Percentiles rank a stretch among this genome's conserved stretches.
Evolutionary conservation across 805 yeast species (phyloP).

Genomic region (Wickerhamomyces canadensis): DNA sequence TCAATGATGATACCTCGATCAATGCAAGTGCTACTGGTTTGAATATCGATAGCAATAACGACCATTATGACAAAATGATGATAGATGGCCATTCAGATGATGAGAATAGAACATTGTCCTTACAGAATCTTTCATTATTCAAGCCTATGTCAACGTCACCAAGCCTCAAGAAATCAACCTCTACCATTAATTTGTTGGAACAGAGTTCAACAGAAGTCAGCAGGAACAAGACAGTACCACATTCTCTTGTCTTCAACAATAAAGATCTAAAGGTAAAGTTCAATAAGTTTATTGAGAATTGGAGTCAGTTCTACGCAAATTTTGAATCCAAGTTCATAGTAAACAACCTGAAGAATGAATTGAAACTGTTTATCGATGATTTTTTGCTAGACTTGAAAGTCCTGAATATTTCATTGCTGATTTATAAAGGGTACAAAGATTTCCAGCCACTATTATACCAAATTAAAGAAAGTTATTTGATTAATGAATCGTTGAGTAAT

Average conservation of each 20-base stretch:
- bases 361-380: conserved; percentile 11
- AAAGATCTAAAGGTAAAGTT: not conserved
- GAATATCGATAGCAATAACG: too few species aligned
- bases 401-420: conserved; percentile 9
- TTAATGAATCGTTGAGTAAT: not conserved
- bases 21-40: not conserved
- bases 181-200: too few species aligned
- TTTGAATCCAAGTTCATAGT: not conserved
- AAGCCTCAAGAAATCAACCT: too few species aligned
- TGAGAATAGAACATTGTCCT: too few species aligned
- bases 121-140: too few species aligned
- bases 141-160: too few species aligned
- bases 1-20: not conserved
- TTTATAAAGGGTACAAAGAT: conserved; percentile 12
- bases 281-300: not conserved
- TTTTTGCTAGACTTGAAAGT: conserved; percentile 11
- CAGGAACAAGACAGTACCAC: too few species aligned
- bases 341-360: too few species aligned
- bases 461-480: conserved; percentile 1
- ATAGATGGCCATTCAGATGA: too few species aligned
- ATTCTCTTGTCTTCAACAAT: too few species aligned
- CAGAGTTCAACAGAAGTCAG: too few species aligned
- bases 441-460: conserved; percentile 9
- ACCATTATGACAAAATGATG: too few species aligned
- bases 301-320: not conserved